Evolutionary conservation across 768 basidiomycete genomes (phyloP).

Genomic region (Coprinopsis marcescibilis): DNA sequence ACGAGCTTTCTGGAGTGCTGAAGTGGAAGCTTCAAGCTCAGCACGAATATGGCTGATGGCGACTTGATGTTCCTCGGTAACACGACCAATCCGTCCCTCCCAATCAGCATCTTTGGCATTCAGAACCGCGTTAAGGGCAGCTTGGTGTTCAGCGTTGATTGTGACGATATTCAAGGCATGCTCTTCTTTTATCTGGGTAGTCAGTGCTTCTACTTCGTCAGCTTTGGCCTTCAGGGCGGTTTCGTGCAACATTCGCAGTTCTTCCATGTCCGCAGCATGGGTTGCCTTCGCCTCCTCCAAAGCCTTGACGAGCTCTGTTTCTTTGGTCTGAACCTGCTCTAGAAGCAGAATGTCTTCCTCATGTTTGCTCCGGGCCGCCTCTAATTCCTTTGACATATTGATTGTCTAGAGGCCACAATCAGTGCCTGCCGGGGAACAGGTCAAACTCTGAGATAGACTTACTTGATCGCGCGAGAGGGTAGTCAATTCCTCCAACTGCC

Average conservation of each 20-base stretch:
- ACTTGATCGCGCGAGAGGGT: conserved; percentile 85
- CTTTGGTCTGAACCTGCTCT: conserved; percentile 51
- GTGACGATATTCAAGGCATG: conserved; percentile 7
- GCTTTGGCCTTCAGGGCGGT: conserved; percentile 32
- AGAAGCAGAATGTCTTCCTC: conserved; percentile 45
- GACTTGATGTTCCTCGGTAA: conserved; percentile 1
- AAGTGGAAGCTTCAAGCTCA: conserved; percentile 39
- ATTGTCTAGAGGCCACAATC: conserved; percentile 43
- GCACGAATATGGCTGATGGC: conserved; percentile 23
- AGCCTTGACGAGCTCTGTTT: conserved; percentile 45
- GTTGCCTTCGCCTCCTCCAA: conserved; percentile 48
- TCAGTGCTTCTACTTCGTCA: conserved; percentile 40
- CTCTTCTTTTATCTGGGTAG: conserved; percentile 36
- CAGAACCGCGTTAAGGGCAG: conserved; percentile 17
- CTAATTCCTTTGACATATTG: conserved; percentile 87
- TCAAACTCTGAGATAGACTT: conserved; percentile 11
- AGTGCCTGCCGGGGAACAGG: neutral
- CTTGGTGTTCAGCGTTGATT: neutral
- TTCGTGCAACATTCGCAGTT: conserved; percentile 45
- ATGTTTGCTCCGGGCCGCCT: conserved; percentile 61
- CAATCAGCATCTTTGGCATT: conserved; percentile 27
- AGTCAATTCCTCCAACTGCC: conserved; percentile 78
- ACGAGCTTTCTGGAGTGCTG: conserved; percentile 40
- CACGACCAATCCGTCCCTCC: conserved; percentile 35
- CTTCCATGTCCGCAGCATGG: conserved; percentile 42